phyloP scores from a whole-genome alignment of 192 early-diverging fungal species.

The Coemansia sp. region DNA sequence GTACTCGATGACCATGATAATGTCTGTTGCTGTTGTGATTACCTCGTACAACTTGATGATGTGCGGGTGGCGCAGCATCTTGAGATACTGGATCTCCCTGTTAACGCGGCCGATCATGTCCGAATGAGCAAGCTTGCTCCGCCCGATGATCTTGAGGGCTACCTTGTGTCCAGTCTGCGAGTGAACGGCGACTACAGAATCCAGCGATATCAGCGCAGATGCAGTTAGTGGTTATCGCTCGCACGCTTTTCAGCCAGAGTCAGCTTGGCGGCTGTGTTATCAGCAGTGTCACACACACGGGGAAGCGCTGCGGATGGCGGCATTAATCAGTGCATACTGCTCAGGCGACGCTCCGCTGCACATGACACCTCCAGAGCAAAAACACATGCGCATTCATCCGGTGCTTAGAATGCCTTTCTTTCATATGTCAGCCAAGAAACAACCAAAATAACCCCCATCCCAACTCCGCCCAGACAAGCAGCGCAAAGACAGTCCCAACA shows the following conservation, averaged over 20 bases:
- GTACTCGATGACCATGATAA: conserved; percentile 95
- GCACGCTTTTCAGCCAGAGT: background rate
- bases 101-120: conserved; percentile 96
- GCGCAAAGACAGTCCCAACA: background rate
- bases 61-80: conserved; percentile 93
- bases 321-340: background rate
- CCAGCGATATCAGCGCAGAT: background rate
- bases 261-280: background rate
- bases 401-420: background rate
- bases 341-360: background rate
- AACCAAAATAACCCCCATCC: background rate
- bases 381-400: conserved; percentile 11
- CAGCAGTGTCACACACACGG: background rate
- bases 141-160: conserved; percentile 95
- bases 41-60: conserved; percentile 99
- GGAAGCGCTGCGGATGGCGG: background rate
- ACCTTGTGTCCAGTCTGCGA: conserved; percentile 95
- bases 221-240: background rate
- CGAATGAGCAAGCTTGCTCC: conserved; percentile 87
- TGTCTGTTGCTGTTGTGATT: conserved; percentile 93
- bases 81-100: conserved; percentile 96
- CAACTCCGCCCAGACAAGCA: background rate
- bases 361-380: background rate
- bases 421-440: background rate
- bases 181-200: conserved; percentile 86